Conservation (phyloP, 2,329 filamentous ascomycete species). For the Fusarium virguliforme region DNA sequence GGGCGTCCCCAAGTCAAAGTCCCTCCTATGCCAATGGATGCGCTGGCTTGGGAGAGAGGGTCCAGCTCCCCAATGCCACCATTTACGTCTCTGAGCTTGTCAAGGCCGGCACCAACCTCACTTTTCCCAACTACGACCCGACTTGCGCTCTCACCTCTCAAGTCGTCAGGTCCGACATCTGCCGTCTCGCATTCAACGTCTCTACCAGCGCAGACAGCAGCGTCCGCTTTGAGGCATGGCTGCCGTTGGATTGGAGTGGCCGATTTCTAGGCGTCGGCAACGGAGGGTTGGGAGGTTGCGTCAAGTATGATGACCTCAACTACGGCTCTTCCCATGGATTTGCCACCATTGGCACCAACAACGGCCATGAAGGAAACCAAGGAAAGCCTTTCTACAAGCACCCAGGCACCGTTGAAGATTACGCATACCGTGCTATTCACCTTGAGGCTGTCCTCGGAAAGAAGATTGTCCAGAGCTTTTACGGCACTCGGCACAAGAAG, state of each 20-base stretch:
- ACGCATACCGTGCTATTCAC: conserved; percentile 8
- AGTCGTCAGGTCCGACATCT: conserved; percentile 4
- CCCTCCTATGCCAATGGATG: neutral
- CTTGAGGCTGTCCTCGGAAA: conserved; percentile 16
- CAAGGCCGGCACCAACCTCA: conserved; percentile 10
- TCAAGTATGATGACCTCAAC: conserved; percentile 13
- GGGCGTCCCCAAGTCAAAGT: neutral
- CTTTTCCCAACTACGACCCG: conserved; percentile 1
- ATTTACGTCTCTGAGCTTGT: conserved; percentile 45
- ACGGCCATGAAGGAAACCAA: conserved; percentile 39
- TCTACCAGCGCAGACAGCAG: neutral
- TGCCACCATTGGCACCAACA: conserved; percentile 11
- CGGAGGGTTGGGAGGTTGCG: conserved; percentile 72
- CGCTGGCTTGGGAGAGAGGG: neutral
- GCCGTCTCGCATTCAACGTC: neutral
- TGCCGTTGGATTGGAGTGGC: conserved; percentile 7
- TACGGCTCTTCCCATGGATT: neutral
- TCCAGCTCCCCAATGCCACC: neutral
- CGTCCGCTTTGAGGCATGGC: conserved; percentile 7
- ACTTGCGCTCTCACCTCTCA: neutral
- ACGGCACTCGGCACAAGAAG: conserved; percentile 58
- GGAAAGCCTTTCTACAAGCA: conserved; percentile 12
- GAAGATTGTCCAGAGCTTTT: conserved; percentile 56
- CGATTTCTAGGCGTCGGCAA: conserved; percentile 67
- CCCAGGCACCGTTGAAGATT: conserved; percentile 7